Percentiles rank a stretch among this genome's conserved stretches.
These are phyloP conservation scores for Aegilops tauschii DNA, from an alignment of 176 grass and related monocot genomes.

Conservation along the genomic window DNA sequence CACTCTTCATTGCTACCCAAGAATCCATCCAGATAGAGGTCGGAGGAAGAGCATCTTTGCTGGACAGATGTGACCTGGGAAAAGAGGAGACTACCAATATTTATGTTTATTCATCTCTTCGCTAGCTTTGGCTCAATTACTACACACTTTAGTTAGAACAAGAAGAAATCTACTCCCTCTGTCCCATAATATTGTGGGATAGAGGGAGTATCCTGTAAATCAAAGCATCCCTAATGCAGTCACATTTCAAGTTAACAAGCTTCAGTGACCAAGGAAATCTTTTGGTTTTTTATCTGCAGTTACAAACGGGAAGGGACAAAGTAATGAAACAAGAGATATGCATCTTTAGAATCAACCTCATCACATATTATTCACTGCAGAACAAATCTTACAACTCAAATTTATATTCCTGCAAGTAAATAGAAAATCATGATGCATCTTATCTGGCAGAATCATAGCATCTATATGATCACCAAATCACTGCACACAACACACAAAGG, in stretches of 20 bases:
- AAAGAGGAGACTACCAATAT: background rate
- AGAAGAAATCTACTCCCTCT: background rate
- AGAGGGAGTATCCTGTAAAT: background rate
- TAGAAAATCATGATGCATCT: background rate
- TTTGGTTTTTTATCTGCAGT: background rate
- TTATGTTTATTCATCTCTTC: background rate
- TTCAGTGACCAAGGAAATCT: background rate
- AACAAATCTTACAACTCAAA: background rate
- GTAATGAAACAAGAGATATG: background rate
- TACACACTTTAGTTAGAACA: background rate
- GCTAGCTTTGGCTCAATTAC: background rate
- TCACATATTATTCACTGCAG: background rate
- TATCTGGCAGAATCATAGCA: background rate
- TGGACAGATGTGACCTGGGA: conserved; percentile 50
- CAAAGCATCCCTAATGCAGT: too few relatives aligned
- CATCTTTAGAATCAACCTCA: background rate
- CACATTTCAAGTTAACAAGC: background rate
- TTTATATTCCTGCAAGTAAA: background rate
- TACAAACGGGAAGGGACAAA: background rate
- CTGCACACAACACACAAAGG: background rate
- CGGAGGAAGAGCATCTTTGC: conserved; percentile 45
- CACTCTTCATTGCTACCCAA: conserved; percentile 67
- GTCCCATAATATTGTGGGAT: too few relatives aligned
- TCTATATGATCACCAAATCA: background rate
- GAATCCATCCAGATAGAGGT: conserved; percentile 74